phyloP scores from a whole-genome alignment of 768 basidiomycete genomes.

The Dentipellis sp. region DNA sequence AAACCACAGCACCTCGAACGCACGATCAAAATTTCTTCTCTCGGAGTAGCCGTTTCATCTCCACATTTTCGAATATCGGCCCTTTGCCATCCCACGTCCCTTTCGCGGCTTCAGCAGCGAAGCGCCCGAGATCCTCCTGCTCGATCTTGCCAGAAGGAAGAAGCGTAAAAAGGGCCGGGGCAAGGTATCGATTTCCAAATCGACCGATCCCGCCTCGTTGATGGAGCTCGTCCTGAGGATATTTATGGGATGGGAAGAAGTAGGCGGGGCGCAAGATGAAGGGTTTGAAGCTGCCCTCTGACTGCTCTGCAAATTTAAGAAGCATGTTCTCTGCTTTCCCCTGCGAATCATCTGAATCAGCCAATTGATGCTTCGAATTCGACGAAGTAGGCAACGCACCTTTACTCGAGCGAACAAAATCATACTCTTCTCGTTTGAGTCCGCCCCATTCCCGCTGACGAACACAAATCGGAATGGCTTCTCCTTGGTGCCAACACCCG shows the following conservation, averaged over 20 bases:
- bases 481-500: slow-evolving; percentile 8
- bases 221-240: neutral
- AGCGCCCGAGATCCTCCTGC: neutral
- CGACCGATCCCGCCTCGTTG: neutral
- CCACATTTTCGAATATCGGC: neutral
- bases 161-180: neutral
- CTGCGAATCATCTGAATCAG: neutral
- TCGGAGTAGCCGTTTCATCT: slow-evolving; percentile 1
- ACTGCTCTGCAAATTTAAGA: neutral
- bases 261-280: neutral
- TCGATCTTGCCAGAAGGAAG: neutral
- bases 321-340: slow-evolving; percentile 1
- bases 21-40: neutral
- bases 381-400: neutral
- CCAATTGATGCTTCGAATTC: neutral
- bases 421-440: slow-evolving; percentile 17
- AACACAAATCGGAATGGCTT: slow-evolving; percentile 20
- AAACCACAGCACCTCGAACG: neutral
- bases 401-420: slow-evolving; percentile 15
- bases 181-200: neutral
- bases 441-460: slow-evolving; percentile 20
- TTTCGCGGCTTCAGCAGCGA: slow-evolving; percentile 6
- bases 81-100: slow-evolving; percentile 4
- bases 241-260: slow-evolving; percentile 2
- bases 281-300: neutral